phyloP scores from a whole-genome alignment of 257 asterid genomes.

The Rauvolfia tetraphylla region DNA sequence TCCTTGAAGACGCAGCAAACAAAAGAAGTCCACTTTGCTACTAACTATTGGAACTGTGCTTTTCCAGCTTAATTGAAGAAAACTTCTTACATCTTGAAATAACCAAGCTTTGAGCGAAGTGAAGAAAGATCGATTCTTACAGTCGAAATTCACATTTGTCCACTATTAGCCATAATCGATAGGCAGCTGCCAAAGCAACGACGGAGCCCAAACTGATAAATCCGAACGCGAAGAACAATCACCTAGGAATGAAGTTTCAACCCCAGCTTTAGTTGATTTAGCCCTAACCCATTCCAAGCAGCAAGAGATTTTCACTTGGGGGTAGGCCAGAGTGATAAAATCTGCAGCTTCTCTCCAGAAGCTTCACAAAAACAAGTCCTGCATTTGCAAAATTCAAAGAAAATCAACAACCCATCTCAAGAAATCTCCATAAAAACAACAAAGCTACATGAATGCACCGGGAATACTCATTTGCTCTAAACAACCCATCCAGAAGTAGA shows the following conservation, averaged over 20 bases:
- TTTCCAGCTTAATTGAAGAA: slow-evolving; percentile 12
- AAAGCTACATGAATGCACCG: not conserved
- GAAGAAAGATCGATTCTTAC: slow-evolving; percentile 14
- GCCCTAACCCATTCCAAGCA: slow-evolving; percentile 41
- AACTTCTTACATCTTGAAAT: slow-evolving; percentile 30
- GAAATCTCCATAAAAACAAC: slow-evolving; percentile 10
- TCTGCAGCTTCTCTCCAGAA: slow-evolving; percentile 48
- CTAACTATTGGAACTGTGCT: slow-evolving; percentile 1
- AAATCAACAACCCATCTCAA: slow-evolving; percentile 15
- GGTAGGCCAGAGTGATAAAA: slow-evolving; percentile 58
- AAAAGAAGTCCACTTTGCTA: not conserved
- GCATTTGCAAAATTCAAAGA: slow-evolving; percentile 19
- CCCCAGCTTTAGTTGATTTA: slow-evolving; percentile 23
- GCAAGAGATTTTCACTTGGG: slow-evolving; percentile 26
- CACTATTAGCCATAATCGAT: slow-evolving; percentile 58
- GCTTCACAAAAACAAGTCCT: slow-evolving; percentile 47
- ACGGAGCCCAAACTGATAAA: slow-evolving; percentile 32
- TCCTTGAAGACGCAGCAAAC: slow-evolving; percentile 16
- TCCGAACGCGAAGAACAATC: slow-evolving; percentile 25
- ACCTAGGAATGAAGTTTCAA: slow-evolving; percentile 28
- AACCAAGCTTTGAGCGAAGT: slow-evolving; percentile 15
- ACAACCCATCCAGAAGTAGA: not conserved
- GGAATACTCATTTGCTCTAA: not conserved
- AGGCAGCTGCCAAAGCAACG: slow-evolving; percentile 51
- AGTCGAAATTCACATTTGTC: slow-evolving; percentile 23